Base-by-base conservation (phyloP, 2,329 filamentous ascomycete species). In the Cytospora schulzeri region DNA sequence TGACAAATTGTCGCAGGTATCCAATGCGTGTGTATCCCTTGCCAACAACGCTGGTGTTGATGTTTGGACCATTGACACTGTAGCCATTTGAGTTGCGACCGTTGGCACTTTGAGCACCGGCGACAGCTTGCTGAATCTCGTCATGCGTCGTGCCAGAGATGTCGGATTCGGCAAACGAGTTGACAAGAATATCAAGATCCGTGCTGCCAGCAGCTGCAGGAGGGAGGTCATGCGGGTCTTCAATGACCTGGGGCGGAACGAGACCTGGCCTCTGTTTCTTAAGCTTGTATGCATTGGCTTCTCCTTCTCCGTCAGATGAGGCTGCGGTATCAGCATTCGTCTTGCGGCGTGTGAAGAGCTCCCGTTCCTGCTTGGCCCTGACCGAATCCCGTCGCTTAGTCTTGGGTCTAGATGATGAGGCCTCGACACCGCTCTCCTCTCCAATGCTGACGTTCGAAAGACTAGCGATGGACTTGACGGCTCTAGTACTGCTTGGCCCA, bases 391-490 rank as follows among this genome's bases (percentile, higher is more conserved):
- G 88, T 29, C 93, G 88, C 72, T 88, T 91, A 68, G 79, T 81
- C 73, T 85, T 89, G 0, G 90, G 91, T 59, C 91, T 84, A 7
- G 86, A 80, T 29, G 85, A 81, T 0, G 87, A 84, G 4, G 84
- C 85, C 60, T 88, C 85, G 4, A 82, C 80, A 54, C 82, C 80
- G 67, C 84, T 90, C 29, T 88, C 88, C 35, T 90, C 89, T 28
- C 88, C 90, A 4, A 88, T 83, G 74, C 91, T 96, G 38, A 83
- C 85, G 38, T 89, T 91, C 63, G 91, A 93, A 41, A 91, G 83
- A 75, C 93, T 97, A 1, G 91, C 89, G 68, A 97, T 90, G 0
- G 93, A 97, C 77, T 97, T 97, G 69, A 97, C 88, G 9, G 91
- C 92, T 65, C 90, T 86, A 12, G 92, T 91, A 73, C 93, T 97